phyloP scores from a whole-genome alignment of 345 rosid genomes.

The Hibiscus trionum region DNA sequence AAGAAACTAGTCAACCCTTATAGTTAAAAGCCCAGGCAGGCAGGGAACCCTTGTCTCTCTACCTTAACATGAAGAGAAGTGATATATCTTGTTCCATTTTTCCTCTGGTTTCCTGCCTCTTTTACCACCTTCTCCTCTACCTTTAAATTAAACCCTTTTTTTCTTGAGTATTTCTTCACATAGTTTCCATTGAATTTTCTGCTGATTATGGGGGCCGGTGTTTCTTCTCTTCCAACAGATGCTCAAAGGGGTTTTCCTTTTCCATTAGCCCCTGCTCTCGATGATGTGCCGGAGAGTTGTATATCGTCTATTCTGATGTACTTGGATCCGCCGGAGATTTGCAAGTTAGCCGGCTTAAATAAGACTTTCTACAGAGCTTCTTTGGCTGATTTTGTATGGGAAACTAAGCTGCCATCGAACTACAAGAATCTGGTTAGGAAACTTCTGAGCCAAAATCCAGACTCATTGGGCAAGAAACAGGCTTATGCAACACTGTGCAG shows the following conservation, averaged over 20 bases:
- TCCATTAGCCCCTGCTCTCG: constrained; percentile 25
- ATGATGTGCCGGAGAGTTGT: constrained; percentile 72
- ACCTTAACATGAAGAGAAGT: constrained; percentile 30
- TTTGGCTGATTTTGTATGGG: constrained; percentile 76
- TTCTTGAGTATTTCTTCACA: background rate
- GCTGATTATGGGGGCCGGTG: constrained; percentile 49
- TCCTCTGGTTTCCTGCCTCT: constrained; percentile 23
- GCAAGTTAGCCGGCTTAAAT: constrained; percentile 52
- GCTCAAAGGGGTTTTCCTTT: constrained; percentile 1
- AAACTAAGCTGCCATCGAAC: constrained; percentile 65
- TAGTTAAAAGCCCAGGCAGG: constrained; percentile 6
- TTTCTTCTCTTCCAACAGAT: constrained; percentile 38
- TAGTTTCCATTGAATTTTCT: background rate
- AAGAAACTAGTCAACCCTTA: background rate
- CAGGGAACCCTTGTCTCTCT: background rate
- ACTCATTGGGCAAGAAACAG: constrained; percentile 42
- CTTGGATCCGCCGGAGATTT: constrained; percentile 81
- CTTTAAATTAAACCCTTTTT: constrained; percentile 25
- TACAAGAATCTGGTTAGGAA: constrained; percentile 48
- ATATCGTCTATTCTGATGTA: constrained; percentile 45
- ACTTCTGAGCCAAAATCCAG: constrained; percentile 31
- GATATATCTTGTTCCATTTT: constrained; percentile 34
- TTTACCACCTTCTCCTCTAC: constrained; percentile 55
- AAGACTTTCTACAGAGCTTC: constrained; percentile 63
- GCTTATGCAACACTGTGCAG: constrained; percentile 50